Evolutionary conservation across 352 stramenopile species (phyloP).

Genomic region (Globisporangium nunn): DNA sequence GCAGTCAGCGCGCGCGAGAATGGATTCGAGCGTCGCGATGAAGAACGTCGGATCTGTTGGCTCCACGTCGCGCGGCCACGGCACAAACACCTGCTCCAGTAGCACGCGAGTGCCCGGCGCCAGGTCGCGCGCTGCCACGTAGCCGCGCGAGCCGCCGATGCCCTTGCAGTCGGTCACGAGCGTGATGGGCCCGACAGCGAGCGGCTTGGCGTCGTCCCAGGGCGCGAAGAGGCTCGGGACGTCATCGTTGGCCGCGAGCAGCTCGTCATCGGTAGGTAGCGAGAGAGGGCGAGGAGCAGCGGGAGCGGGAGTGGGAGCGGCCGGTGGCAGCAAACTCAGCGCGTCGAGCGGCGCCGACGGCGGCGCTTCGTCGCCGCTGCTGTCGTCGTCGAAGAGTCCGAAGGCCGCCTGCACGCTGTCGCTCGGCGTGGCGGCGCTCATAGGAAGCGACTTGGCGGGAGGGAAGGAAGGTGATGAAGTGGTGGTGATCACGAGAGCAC

Average conservation of each 20-base stretch:
- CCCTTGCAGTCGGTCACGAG: slow-evolving; percentile 41
- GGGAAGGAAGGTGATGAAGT: neutral
- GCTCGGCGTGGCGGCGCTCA: slow-evolving; percentile 21
- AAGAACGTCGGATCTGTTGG: slow-evolving; percentile 75
- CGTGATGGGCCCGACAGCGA: slow-evolving; percentile 78
- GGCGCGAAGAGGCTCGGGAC: slow-evolving; percentile 40
- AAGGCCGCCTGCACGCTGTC: slow-evolving; percentile 63
- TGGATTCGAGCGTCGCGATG: slow-evolving; percentile 81
- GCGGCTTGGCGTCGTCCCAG: slow-evolving; percentile 75
- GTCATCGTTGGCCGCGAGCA: slow-evolving; percentile 5
- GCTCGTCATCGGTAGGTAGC: slow-evolving; percentile 1
- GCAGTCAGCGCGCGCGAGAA: slow-evolving; percentile 70
- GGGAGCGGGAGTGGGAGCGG: neutral
- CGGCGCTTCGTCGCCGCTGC: slow-evolving; percentile 43
- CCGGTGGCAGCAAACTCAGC: slow-evolving; percentile 15
- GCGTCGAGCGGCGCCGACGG: slow-evolving; percentile 5
- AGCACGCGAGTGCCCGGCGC: slow-evolving; percentile 85
- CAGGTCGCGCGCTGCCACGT: slow-evolving; percentile 76
- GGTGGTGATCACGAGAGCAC: neutral
- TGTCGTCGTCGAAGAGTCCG: slow-evolving; percentile 79
- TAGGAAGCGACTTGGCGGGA: neutral
- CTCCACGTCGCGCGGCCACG: slow-evolving; percentile 86
- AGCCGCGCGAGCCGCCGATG: slow-evolving; percentile 83
- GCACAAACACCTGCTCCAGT: slow-evolving; percentile 84
- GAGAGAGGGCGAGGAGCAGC: neutral